Percentiles rank a stretch among this genome's conserved stretches.
Evolutionary conservation across 2,329 filamentous ascomycete species (phyloP).

Genomic region (Aspergillus unguis): DNA sequence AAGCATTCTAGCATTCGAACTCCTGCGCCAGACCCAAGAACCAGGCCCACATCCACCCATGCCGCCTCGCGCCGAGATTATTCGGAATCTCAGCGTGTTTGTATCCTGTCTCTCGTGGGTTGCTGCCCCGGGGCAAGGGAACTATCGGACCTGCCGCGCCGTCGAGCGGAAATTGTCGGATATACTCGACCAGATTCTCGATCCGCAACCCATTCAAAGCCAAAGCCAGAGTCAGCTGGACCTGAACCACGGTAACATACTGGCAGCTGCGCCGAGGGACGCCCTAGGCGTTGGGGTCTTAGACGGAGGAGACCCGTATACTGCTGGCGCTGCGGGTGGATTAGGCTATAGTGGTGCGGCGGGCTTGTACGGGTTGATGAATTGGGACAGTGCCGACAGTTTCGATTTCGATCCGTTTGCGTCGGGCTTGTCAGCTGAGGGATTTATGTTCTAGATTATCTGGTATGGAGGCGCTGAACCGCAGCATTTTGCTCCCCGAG

Average conservation of each 20-base stretch:
- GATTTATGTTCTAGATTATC: slow-evolving; percentile 14
- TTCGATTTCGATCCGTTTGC: slow-evolving; percentile 34
- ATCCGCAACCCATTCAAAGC: slow-evolving; percentile 18
- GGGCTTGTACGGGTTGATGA: slow-evolving; percentile 30
- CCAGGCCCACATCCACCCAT: slow-evolving; percentile 22
- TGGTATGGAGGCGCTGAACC: too few species aligned
- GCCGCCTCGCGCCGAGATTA: slow-evolving; percentile 31
- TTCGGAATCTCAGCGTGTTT: slow-evolving; percentile 35
- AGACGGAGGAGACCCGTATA: too few species aligned
- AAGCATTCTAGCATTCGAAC: slow-evolving; percentile 33
- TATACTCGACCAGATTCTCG: slow-evolving; percentile 36
- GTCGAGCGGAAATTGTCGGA: slow-evolving; percentile 36
- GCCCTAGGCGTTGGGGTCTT: slow-evolving; percentile 22
- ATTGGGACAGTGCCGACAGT: slow-evolving; percentile 33
- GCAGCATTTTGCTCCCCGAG: too few species aligned
- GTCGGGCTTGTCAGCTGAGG: slow-evolving; percentile 19
- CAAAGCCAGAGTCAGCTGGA: too few species aligned
- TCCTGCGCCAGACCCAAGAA: slow-evolving; percentile 32
- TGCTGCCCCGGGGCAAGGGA: slow-evolving; percentile 32
- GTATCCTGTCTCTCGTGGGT: slow-evolving; percentile 34
- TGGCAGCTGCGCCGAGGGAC: slow-evolving; percentile 19
- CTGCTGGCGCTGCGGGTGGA: background rate
- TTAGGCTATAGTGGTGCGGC: slow-evolving; percentile 18
- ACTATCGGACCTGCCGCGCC: slow-evolving; percentile 34
- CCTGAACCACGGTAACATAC: too few species aligned